Evolutionary conservation across 192 early-diverging fungal species (phyloP).

Genomic region (Gryganskiella cystojenkinii): DNA sequence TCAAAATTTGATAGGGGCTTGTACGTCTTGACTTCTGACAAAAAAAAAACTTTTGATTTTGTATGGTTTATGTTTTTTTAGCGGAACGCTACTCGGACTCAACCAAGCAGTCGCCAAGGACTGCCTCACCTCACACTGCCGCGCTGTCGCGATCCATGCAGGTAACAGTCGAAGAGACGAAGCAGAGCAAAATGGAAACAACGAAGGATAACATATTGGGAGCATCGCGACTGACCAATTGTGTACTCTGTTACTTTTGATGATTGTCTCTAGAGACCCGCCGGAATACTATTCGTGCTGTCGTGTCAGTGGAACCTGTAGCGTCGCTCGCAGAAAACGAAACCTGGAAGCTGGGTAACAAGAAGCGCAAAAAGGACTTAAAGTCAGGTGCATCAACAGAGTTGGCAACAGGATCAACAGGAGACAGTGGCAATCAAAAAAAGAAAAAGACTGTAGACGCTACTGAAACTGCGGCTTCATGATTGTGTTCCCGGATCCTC

Average conservation of each 20-base stretch:
- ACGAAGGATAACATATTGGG: not conserved
- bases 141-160: conserved; percentile 66
- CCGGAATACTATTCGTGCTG: conserved; percentile 57
- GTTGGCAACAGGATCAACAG: too few relatives aligned
- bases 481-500: too few relatives aligned
- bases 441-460: too few relatives aligned
- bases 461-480: too few relatives aligned
- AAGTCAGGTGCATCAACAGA: too few relatives aligned
- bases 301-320: conserved; percentile 55
- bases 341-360: conserved; percentile 57
- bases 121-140: conserved; percentile 63
- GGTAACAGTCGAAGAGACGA: too few relatives aligned
- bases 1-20: not conserved
- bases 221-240: not conserved
- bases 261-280: conserved; percentile 55
- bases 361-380: conserved; percentile 27
- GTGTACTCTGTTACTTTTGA: not conserved
- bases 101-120: conserved; percentile 66
- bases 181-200: conserved; percentile 2
- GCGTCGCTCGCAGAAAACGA: conserved; percentile 48
- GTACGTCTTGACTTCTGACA: too few relatives aligned
- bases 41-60: not conserved
- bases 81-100: conserved; percentile 69
- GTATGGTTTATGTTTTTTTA: conserved; percentile 19
- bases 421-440: too few relatives aligned